Percentiles rank a stretch among this genome's conserved stretches.
Conservation (phyloP, 2,329 filamentous ascomycete genomes). For the Chaetomiaceae sp. region DNA sequence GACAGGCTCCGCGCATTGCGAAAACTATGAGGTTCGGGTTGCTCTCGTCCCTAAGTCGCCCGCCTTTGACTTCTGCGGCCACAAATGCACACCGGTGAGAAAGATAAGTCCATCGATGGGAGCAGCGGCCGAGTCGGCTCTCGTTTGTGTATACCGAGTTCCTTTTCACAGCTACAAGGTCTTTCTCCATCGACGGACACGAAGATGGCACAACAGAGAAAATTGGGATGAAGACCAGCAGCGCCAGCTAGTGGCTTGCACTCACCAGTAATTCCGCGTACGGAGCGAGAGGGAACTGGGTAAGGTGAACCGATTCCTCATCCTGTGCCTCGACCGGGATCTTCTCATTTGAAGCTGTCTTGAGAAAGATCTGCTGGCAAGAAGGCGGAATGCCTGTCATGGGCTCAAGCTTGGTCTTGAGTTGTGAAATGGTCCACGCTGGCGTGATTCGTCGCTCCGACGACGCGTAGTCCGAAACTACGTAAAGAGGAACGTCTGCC, state of each 20-base stretch:
- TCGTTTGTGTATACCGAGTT: too few species aligned
- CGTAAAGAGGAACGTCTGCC: slow-evolving; percentile 68
- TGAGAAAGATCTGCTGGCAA: slow-evolving; percentile 69
- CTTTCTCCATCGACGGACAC: too few species aligned
- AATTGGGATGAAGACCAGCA: too few species aligned
- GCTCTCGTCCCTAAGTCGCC: too few species aligned
- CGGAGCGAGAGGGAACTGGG: slow-evolving; percentile 59
- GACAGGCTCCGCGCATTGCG: too few species aligned
- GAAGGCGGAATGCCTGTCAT: slow-evolving; percentile 85
- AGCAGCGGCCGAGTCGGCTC: background rate
- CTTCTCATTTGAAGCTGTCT: slow-evolving; percentile 53
- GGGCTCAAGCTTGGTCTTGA: slow-evolving; percentile 84
- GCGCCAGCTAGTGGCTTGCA: background rate
- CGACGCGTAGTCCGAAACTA: slow-evolving; percentile 68
- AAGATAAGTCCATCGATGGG: background rate
- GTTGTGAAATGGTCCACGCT: slow-evolving; percentile 78
- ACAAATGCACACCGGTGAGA: too few species aligned
- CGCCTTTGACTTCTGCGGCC: too few species aligned
- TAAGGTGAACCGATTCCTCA: slow-evolving; percentile 64
- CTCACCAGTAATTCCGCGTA: slow-evolving; percentile 78
- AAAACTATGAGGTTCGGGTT: too few species aligned
- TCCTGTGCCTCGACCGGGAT: slow-evolving; percentile 62
- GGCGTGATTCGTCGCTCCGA: slow-evolving; percentile 90
- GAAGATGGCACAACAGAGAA: too few species aligned
- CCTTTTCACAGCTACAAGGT: too few species aligned